Percentiles rank a stretch among this genome's conserved stretches.
Conservation (phyloP, 2,329 filamentous ascomycete species). For the Neoarthrinium moseri region DNA sequence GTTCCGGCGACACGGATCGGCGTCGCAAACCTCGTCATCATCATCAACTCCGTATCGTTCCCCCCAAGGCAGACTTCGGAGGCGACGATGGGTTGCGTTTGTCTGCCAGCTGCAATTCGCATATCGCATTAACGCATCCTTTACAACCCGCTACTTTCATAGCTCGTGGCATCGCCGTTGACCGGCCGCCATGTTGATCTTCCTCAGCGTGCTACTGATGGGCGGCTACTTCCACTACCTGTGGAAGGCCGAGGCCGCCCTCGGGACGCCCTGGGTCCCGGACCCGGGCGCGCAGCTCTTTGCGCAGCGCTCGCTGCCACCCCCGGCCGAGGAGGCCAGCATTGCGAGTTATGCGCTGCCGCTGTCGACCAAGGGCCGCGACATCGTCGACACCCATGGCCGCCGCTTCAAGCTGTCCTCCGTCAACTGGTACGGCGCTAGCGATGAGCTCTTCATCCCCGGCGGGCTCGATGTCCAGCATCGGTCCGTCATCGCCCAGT, state of each 20-base stretch:
- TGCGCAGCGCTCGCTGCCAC: conserved; percentile 44
- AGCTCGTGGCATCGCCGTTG: too few relatives aligned
- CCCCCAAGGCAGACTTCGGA: too few relatives aligned
- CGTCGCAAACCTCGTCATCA: too few relatives aligned
- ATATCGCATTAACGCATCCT: too few relatives aligned
- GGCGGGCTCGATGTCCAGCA: conserved; percentile 64
- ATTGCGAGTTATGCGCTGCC: conserved; percentile 54
- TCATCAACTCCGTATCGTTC: too few relatives aligned
- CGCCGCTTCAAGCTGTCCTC: conserved; percentile 61
- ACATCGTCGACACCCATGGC: conserved; percentile 58
- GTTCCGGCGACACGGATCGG: too few relatives aligned
- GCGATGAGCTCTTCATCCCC: conserved; percentile 64
- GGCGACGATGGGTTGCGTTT: too few relatives aligned
- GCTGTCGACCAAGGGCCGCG: conserved; percentile 56
- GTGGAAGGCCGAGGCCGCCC: conserved; percentile 42
- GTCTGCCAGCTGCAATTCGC: too few relatives aligned
- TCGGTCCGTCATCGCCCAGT: conserved; percentile 57
- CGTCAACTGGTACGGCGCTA: conserved; percentile 71
- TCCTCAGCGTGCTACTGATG: conserved; percentile 35
- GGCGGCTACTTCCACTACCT: conserved; percentile 40
- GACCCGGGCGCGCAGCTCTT: conserved; percentile 47
- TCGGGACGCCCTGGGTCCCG: conserved; percentile 47
- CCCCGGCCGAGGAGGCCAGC: conserved; percentile 39
- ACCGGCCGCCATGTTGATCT: conserved; percentile 24
- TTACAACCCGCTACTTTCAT: too few relatives aligned